Percentiles rank a stretch among this genome's conserved stretches.
Conservation (phyloP, 345 rosid genomes). For the Gossypium herbaceum region DNA sequence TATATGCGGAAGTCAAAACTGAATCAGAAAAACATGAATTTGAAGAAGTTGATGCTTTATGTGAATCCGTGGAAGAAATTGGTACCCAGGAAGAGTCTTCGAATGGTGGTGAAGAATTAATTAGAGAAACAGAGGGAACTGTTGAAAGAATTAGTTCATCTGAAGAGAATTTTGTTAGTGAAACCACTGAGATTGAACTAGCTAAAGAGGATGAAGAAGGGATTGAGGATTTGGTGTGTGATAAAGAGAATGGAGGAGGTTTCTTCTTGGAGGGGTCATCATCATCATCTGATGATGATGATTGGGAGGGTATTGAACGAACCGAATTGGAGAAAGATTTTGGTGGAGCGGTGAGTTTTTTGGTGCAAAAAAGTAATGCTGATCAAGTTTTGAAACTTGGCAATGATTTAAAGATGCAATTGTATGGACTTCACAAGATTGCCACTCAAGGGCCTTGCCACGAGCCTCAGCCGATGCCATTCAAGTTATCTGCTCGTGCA, state of each 20-base stretch:
- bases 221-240: conserved; percentile 12
- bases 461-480: conserved; percentile 38
- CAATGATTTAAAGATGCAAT: conserved; percentile 26
- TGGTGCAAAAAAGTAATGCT: conserved; percentile 27
- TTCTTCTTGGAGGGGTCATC: conserved; percentile 9
- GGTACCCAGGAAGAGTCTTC: neutral
- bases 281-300: conserved; percentile 22
- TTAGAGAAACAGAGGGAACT: neutral
- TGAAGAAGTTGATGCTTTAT: conserved; percentile 15
- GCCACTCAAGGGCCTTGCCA: conserved; percentile 52
- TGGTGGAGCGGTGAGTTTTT: conserved; percentile 36
- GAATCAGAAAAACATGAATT: conserved; percentile 1
- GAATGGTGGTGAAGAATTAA: conserved; percentile 7
- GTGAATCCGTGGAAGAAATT: neutral
- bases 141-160: neutral
- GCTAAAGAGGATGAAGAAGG: conserved; percentile 16
- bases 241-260: conserved; percentile 10
- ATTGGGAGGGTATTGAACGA: conserved; percentile 55
- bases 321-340: conserved; percentile 39
- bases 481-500: conserved; percentile 47
- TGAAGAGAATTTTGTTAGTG: conserved; percentile 1
- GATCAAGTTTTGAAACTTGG: conserved; percentile 18
- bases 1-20: neutral
- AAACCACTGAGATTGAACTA: neutral
- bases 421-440: conserved; percentile 52